phyloP scores from a whole-genome alignment of 305 asterid genomes.

The Fraxinus paxiana region DNA sequence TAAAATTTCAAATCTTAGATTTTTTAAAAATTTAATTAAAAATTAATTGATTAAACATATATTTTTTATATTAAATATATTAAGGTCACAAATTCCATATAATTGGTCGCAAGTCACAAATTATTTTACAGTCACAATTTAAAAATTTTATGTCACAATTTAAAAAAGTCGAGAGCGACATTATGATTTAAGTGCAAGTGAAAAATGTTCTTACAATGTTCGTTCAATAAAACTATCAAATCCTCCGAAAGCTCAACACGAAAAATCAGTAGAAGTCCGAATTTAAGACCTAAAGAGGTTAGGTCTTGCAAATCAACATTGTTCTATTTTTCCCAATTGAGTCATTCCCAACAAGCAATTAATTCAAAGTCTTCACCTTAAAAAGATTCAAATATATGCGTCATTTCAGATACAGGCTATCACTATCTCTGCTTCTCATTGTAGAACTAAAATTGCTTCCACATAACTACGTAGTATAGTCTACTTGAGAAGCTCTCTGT shows the following conservation, averaged over 20 bases:
- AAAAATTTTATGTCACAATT: too few species aligned
- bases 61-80: too few species aligned
- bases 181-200: too few species aligned
- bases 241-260: not conserved
- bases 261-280: not conserved
- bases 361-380: not conserved
- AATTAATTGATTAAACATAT: too few species aligned
- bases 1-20: too few species aligned
- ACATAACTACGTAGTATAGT: not conserved
- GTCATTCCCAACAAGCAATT: not conserved
- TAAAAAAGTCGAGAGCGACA: too few species aligned
- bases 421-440: not conserved
- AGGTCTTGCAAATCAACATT: not conserved
- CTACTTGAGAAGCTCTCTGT: not conserved
- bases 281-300: not conserved
- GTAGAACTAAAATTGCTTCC: constrained; percentile 17
- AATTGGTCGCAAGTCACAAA: too few species aligned
- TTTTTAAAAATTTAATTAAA: too few species aligned
- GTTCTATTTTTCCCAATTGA: not conserved
- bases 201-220: not conserved
- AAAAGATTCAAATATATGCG: not conserved
- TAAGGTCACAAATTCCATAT: too few species aligned
- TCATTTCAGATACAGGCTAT: not conserved
- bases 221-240: not conserved
- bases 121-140: too few species aligned